Conservation (phyloP, 768 basidiomycete genomes). For the Leccinum boreale region DNA sequence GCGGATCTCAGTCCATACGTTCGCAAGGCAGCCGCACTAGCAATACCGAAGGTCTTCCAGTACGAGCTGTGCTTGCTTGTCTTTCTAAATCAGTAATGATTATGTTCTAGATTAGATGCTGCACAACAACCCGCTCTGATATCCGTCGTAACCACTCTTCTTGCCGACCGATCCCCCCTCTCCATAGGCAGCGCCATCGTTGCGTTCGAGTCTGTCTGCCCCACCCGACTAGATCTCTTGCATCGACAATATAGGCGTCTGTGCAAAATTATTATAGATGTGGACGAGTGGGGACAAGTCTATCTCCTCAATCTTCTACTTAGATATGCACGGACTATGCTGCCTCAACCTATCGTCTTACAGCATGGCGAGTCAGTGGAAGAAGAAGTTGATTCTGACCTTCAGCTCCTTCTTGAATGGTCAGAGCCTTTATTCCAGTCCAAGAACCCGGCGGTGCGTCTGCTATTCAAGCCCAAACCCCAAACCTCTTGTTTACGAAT, state of each 20-base stretch:
- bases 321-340: constrained; percentile 82
- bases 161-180: constrained; percentile 77
- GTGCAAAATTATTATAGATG: constrained; percentile 81
- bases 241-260: constrained; percentile 86
- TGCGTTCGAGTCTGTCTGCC: constrained; percentile 86
- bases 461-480: background rate
- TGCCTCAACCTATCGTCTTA: constrained; percentile 53
- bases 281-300: constrained; percentile 96
- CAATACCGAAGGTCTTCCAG: constrained; percentile 85
- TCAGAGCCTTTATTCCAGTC: constrained; percentile 80
- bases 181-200: constrained; percentile 83
- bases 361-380: constrained; percentile 29
- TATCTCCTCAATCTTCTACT: constrained; percentile 73
- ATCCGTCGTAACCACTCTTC: constrained; percentile 58
- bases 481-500: background rate
- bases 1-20: constrained; percentile 93
- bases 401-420: constrained; percentile 68
- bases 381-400: constrained; percentile 75
- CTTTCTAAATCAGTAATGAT: background rate
- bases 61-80: constrained; percentile 33
- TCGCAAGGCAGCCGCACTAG: constrained; percentile 86
- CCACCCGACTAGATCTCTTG: constrained; percentile 80
- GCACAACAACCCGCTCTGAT: constrained; percentile 71
- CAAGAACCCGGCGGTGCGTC: constrained; percentile 78
- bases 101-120: constrained; percentile 59